These are phyloP conservation scores for Cladorrhinum samala DNA, from an alignment of 495 filamentous ascomycete genomes.

Conservation along the genomic window DNA sequence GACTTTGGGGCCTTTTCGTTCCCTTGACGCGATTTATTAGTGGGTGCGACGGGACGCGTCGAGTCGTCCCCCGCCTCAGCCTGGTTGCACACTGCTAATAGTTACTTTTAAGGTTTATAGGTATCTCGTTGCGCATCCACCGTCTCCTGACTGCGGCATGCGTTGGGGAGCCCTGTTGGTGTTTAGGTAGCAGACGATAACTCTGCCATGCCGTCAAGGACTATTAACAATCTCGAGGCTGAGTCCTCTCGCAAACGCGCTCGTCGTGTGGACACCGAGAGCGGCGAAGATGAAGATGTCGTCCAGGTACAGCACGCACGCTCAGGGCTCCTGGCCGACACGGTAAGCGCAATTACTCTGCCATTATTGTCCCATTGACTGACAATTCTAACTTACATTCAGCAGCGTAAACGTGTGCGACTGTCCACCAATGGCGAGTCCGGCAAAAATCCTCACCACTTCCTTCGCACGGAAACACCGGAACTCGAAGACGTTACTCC, in stretches of 20 bases:
- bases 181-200: neutral
- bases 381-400: slow-evolving; percentile 1
- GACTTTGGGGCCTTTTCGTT: neutral
- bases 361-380: neutral
- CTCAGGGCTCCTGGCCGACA: slow-evolving; percentile 38
- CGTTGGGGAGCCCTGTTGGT: no score
- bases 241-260: slow-evolving; percentile 27
- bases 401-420: slow-evolving; percentile 41
- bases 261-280: slow-evolving; percentile 27
- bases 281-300: slow-evolving; percentile 46
- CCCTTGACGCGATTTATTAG: neutral
- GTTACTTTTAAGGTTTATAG: no score
- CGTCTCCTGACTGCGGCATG: no score
- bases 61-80: no score
- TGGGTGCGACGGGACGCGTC: neutral
- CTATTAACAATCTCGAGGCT: slow-evolving; percentile 11
- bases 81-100: no score
- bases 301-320: slow-evolving; percentile 40
- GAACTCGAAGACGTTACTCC: slow-evolving; percentile 33
- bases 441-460: slow-evolving; percentile 16
- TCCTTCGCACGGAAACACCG: slow-evolving; percentile 17
- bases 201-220: slow-evolving; percentile 18
- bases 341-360: slow-evolving; percentile 30
- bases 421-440: slow-evolving; percentile 26
- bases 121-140: no score